A percentile compares a stretch with the other conserved stretches of the same genome.
Evolutionary conservation across 805 yeast genomes (phyloP).

Genomic region (Candida takata): DNA sequence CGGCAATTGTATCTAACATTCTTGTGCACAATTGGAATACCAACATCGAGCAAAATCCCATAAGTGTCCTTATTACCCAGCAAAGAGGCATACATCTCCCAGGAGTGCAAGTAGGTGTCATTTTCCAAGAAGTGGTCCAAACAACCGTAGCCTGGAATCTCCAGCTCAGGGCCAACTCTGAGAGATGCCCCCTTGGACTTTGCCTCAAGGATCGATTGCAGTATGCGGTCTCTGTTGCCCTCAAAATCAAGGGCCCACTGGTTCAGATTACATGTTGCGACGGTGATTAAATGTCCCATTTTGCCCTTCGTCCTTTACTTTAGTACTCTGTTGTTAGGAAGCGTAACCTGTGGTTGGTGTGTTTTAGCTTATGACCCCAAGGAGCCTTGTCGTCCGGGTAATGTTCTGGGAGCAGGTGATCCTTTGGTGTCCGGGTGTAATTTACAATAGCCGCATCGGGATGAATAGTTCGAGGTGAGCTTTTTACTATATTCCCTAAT

Average conservation of each 20-base stretch:
- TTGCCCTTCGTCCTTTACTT: not conserved
- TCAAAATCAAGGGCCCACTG: constrained; percentile 99
- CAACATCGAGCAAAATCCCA: constrained; percentile 82
- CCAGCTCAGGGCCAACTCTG: constrained; percentile 96
- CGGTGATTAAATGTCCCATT: constrained; percentile 84
- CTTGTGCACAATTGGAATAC: constrained; percentile 89
- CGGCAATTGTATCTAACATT: constrained; percentile 90
- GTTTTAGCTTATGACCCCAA: no score
- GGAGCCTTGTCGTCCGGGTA: no score
- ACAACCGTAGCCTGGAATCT: constrained; percentile 91
- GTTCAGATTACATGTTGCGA: constrained; percentile 90
- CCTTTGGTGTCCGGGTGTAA: no score
- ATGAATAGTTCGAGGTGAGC: no score
- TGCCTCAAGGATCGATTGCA: constrained; percentile 73
- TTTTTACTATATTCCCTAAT: no score
- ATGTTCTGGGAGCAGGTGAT: no score
- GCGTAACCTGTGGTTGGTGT: no score
- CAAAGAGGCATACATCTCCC: constrained; percentile 90
- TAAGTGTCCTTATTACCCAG: constrained; percentile 58
- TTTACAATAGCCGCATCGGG: no score
- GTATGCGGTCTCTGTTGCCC: constrained; percentile 88
- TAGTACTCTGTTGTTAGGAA: no score
- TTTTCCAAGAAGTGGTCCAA: constrained; percentile 89
- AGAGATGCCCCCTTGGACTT: constrained; percentile 68
- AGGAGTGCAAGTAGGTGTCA: constrained; percentile 81